These are phyloP conservation scores for Phytophthora brassicae DNA, from an alignment of 352 stramenopile species.

Conservation along the genomic window DNA sequence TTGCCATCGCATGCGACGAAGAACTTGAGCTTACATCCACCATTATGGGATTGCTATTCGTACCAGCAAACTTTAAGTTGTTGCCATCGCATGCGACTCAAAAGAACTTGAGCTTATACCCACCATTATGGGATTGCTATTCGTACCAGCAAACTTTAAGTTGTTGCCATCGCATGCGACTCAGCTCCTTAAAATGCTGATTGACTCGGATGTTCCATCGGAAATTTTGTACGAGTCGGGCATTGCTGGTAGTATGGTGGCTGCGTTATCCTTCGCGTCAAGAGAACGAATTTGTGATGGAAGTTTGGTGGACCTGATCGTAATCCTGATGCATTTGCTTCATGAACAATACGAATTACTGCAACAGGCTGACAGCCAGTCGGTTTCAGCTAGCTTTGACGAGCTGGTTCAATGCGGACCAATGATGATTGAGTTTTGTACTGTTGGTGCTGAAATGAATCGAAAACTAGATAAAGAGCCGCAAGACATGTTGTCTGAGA, in stretches of 20 bases:
- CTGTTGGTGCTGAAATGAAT: conserved; percentile 2
- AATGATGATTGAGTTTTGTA: conserved; percentile 45
- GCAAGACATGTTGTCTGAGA: conserved; percentile 11
- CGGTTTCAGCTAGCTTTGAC: conserved; percentile 30
- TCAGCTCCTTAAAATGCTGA: conserved; percentile 39
- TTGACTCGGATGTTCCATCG: conserved; percentile 19
- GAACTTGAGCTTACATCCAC: conserved; percentile 22
- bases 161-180: conserved; percentile 35
- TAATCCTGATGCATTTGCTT: conserved; percentile 40
- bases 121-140: conserved; percentile 36
- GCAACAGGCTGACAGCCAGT: neutral
- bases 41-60: conserved; percentile 36
- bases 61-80: conserved; percentile 30
- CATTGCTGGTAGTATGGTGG: conserved; percentile 29
- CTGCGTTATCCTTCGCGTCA: conserved; percentile 29
- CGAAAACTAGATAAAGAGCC: conserved; percentile 6
- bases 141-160: conserved; percentile 30
- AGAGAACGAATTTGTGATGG: conserved; percentile 4
- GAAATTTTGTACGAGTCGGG: conserved; percentile 38
- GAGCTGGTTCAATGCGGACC: conserved; percentile 27
- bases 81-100: too few species aligned
- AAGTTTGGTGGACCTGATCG: conserved; percentile 34
- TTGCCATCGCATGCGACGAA: too few species aligned
- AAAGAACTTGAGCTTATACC: conserved; percentile 25
- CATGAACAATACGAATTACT: conserved; percentile 38